Conservation (phyloP, 305 asterid species). For the Petunia hybrid region DNA sequence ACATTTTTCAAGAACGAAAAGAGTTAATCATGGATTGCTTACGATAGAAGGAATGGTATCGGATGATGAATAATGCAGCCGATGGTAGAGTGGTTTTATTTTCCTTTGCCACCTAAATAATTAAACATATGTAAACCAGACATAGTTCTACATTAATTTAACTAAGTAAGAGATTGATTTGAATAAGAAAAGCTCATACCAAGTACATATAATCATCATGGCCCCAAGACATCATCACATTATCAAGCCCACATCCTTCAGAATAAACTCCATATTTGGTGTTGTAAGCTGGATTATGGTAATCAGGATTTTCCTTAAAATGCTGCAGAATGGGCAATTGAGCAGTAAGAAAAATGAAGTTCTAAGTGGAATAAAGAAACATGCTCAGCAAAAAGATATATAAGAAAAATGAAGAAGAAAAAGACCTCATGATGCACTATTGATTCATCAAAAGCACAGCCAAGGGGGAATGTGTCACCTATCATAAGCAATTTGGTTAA, state of each 20-base stretch:
- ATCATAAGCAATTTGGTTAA: neutral
- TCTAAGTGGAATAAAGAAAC: neutral
- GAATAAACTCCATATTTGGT: slow-evolving; percentile 58
- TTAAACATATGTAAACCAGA: neutral
- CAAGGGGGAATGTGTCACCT: slow-evolving; percentile 66
- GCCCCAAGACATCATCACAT: slow-evolving; percentile 70
- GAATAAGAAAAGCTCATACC: slow-evolving; percentile 37
- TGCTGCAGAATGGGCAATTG: slow-evolving; percentile 42
- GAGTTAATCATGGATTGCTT: slow-evolving; percentile 7
- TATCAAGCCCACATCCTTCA: slow-evolving; percentile 64
- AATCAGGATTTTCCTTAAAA: slow-evolving; percentile 56
- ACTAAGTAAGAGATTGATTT: neutral
- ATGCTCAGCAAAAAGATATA: neutral
- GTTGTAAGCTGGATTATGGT: slow-evolving; percentile 46
- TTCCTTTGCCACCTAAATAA: slow-evolving; percentile 63
- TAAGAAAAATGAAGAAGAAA: neutral
- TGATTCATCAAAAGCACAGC: slow-evolving; percentile 64
- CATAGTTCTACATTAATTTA: neutral
- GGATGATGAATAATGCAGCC: slow-evolving; percentile 64
- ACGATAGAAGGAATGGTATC: slow-evolving; percentile 67
- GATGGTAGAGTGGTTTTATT: slow-evolving; percentile 57
- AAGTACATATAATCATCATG: slow-evolving; percentile 85
- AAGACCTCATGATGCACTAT: slow-evolving; percentile 56
- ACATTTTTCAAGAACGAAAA: neutral
- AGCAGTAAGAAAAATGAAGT: neutral